Evolutionary conservation across 805 yeast genomes (phyloP).

Genomic region (Cyberlindnera japonica): DNA sequence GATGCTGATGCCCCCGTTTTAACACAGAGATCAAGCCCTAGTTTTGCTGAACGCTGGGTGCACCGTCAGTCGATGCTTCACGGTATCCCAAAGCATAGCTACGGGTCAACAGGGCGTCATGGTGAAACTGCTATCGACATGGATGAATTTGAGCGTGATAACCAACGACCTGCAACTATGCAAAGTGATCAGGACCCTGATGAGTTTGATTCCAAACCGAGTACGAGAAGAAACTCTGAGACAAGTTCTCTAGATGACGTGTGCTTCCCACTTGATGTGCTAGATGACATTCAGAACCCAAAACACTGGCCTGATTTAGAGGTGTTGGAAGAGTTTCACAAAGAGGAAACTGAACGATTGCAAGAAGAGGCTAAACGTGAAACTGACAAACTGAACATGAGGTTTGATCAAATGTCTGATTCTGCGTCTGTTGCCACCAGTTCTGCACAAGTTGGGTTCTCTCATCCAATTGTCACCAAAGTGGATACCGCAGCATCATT

Average conservation of each 20-base stretch:
- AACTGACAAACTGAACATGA: slow-evolving; percentile 35
- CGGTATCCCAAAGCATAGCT: not conserved
- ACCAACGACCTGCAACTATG: slow-evolving; percentile 1
- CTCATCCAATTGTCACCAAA: slow-evolving; percentile 40
- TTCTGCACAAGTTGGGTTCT: slow-evolving; percentile 33
- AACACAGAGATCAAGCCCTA: slow-evolving; percentile 14
- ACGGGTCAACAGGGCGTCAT: slow-evolving; percentile 6
- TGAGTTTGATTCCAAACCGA: slow-evolving; percentile 39
- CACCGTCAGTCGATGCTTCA: slow-evolving; percentile 17
- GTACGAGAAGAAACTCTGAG: slow-evolving; percentile 40
- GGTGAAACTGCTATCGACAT: slow-evolving; percentile 10
- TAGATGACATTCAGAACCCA: slow-evolving; percentile 21
- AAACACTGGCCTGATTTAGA: slow-evolving; percentile 80
- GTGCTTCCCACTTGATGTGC: slow-evolving; percentile 64
- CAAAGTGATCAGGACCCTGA: slow-evolving; percentile 14
- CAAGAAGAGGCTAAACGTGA: slow-evolving; percentile 38
- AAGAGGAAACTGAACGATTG: slow-evolving; percentile 56
- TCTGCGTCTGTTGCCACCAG: slow-evolving; percentile 27
- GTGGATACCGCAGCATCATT: slow-evolving; percentile 28
- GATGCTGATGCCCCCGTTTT: not conserved
- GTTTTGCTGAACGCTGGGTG: slow-evolving; percentile 30
- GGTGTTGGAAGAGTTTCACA: slow-evolving; percentile 72
- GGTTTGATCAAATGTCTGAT: slow-evolving; percentile 29
- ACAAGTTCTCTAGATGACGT: slow-evolving; percentile 87
- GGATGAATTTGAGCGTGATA: slow-evolving; percentile 7